phyloP scores from a whole-genome alignment of 2,329 filamentous ascomycete genomes.

The Calycina herbarum region DNA sequence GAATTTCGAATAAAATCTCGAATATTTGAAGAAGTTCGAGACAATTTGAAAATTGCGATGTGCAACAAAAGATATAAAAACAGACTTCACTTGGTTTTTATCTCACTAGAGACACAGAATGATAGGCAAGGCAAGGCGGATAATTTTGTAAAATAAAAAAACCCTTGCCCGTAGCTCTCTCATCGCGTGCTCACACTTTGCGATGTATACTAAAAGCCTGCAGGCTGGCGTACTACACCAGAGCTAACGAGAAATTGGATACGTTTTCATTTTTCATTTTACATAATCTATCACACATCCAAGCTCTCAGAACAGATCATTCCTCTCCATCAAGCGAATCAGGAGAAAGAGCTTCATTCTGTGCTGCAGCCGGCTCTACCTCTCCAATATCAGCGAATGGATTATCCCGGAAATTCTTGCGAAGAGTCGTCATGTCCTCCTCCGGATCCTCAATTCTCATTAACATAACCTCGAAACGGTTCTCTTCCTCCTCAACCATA shows the following conservation, averaged over 20 bases:
- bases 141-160: too few relatives aligned
- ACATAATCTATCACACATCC: conserved; percentile 2
- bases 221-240: background rate
- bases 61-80: too few relatives aligned
- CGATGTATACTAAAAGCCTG: background rate
- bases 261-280: background rate
- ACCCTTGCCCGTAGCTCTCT: background rate
- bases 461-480: conserved; percentile 50
- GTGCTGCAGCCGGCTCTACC: conserved; percentile 11
- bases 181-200: background rate
- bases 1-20: too few relatives aligned
- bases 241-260: background rate
- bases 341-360: background rate
- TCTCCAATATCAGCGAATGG: conserved; percentile 29
- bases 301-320: background rate
- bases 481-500: conserved; percentile 44
- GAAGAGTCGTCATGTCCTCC: conserved; percentile 52
- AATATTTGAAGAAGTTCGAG: too few relatives aligned
- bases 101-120: too few relatives aligned
- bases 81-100: too few relatives aligned
- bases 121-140: too few relatives aligned
- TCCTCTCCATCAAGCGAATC: background rate
- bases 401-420: conserved; percentile 50
- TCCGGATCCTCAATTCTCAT: conserved; percentile 56
- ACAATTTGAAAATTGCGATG: too few relatives aligned